These are phyloP conservation scores for Gyrodon lividus DNA, from an alignment of 768 basidiomycete genomes.

Conservation along the genomic window DNA sequence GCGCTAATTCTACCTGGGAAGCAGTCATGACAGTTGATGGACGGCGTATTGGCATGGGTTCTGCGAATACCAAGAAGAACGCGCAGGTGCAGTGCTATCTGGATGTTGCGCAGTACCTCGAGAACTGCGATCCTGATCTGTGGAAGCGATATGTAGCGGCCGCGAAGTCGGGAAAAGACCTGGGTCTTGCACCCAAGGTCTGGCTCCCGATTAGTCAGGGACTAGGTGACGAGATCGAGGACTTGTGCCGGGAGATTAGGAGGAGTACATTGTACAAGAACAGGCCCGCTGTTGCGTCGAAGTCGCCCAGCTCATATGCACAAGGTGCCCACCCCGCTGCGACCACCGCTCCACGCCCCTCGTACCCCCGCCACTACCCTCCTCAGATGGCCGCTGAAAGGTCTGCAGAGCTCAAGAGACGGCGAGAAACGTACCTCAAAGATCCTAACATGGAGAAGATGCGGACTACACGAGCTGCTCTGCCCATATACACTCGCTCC, in stretches of 20 bases:
- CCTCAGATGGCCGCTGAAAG: slow-evolving; percentile 42
- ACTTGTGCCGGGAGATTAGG: slow-evolving; percentile 66
- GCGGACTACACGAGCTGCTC: slow-evolving; percentile 59
- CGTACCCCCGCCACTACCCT: slow-evolving; percentile 29
- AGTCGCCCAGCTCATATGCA: slow-evolving; percentile 6
- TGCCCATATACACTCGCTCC: slow-evolving; percentile 76
- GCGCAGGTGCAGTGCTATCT: slow-evolving; percentile 76
- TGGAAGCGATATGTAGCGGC: slow-evolving; percentile 72
- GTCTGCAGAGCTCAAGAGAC: slow-evolving; percentile 54
- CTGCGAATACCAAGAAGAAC: slow-evolving; percentile 64
- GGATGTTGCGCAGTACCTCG: slow-evolving; percentile 85
- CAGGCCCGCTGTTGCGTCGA: slow-evolving; percentile 42
- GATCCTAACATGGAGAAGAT: slow-evolving; percentile 64
- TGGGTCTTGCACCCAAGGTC: slow-evolving; percentile 71
- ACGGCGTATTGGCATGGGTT: slow-evolving; percentile 79
- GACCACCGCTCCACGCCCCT: slow-evolving; percentile 8
- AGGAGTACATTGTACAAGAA: slow-evolving; percentile 65
- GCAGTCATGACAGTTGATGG: slow-evolving; percentile 75
- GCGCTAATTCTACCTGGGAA: slow-evolving; percentile 50
- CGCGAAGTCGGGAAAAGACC: slow-evolving; percentile 60
- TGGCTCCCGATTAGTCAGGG: slow-evolving; percentile 59
- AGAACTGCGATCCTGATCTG: slow-evolving; percentile 75
- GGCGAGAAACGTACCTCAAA: slow-evolving; percentile 55
- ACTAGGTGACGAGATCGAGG: slow-evolving; percentile 68
- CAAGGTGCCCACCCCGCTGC: slow-evolving; percentile 2